Evolutionary conservation across 257 asterid genomes (phyloP), one percentile per base, ranked within the genome.

Genomic region (Coffea eugenioides): DNA sequence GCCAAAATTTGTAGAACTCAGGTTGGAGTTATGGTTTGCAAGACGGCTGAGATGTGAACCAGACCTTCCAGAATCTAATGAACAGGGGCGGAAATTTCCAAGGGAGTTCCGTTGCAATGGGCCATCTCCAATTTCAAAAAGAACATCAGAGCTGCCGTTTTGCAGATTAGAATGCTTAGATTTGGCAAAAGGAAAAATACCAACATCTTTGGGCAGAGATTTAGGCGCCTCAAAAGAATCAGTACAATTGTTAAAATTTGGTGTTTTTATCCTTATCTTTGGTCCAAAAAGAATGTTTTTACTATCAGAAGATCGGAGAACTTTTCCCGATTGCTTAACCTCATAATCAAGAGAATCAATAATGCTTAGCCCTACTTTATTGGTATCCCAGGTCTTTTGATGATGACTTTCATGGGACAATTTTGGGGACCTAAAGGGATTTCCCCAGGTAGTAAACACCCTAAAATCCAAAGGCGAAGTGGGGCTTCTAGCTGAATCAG

Each of bases 401-500:
- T 62, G 79, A 67, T 64, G 57, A 16, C 57, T 91, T 72, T 88
- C 94, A 51, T 80, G 82, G 34, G 80, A 83, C 5, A 85, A 71
- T 75, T 75, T 91, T 31, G 82, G 84, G 34, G 90, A 83, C 91
- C 97, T 91, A 82, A 91, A 90, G 59, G 94, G 94, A 80, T 86
- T 92, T 6, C 97, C 93, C 8, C 93, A 81, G 83, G 86, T 84
- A 36, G 96, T 90, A 80, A 95, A 91, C 43, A 92, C 89, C 81
- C 94, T 89, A 79, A 92, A 91, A 77, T 95, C 99, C 86, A 95
- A 89, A 0, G 99, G 94, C 46, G 98, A 95, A 46, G 97, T 95
- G 0, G 99, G 98, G 77, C 99, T 95, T 82, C 89, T 91, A 66
- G 88, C 92, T n/a, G 99, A 89, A 82, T 95, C 97, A 21, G 91